phyloP scores from a whole-genome alignment of 2,329 filamentous ascomycete species.

The Emergomyces pasteurianus region DNA sequence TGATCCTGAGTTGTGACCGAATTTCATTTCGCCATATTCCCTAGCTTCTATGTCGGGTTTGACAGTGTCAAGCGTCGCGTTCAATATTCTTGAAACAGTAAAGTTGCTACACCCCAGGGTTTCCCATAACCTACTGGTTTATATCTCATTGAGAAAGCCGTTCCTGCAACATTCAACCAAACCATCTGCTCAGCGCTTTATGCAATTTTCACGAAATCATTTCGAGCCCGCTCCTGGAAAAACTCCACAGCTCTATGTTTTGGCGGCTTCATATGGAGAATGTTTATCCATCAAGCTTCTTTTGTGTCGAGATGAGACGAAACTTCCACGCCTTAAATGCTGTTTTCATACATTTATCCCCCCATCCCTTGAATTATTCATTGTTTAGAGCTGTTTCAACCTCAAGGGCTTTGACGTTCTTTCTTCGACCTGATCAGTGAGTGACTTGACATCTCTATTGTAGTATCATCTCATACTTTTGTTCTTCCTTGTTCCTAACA shows the following conservation, averaged over 20 bases:
- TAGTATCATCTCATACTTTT: neutral
- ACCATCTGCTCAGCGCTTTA: neutral
- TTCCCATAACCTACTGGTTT: neutral
- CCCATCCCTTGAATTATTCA: neutral
- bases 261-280: neutral
- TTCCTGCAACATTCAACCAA: neutral
- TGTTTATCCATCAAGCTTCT: neutral
- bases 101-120: neutral
- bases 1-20: too few relatives aligned
- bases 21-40: too few relatives aligned
- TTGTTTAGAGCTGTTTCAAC: neutral
- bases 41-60: too few relatives aligned
- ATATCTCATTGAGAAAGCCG: neutral
- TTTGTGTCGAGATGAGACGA: neutral
- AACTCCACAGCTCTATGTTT: neutral
- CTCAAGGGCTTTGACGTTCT: neutral
- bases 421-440: neutral
- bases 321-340: neutral
- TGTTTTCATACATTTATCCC: neutral
- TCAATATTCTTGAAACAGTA: neutral
- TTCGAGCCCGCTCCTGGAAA: neutral
- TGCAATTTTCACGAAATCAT: neutral
- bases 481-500: neutral
- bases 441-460: neutral
- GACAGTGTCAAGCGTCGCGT: too few relatives aligned